Conservation (phyloP, 129 eudicot species). For the Flaveria trinervia region DNA sequence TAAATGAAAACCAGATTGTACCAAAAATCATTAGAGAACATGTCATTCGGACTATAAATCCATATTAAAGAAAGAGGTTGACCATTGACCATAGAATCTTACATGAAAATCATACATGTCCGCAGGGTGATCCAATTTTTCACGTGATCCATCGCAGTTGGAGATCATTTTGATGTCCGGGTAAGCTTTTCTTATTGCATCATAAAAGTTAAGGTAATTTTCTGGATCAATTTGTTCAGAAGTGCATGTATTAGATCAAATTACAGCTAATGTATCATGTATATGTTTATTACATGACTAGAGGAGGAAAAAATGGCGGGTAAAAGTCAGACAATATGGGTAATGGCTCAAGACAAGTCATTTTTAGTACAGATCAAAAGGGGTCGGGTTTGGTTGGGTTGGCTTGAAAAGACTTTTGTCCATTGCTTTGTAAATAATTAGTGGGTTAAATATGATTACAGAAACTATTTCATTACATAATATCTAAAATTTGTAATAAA, state of each 20-base stretch:
- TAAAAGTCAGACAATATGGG: neutral
- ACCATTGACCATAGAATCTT: slow-evolving; percentile 33
- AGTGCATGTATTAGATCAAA: slow-evolving; percentile 22
- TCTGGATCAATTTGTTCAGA: slow-evolving; percentile 39
- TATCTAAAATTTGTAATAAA: neutral
- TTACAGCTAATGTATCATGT: neutral
- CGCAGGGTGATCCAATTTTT: slow-evolving; percentile 80
- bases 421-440: neutral
- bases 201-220: slow-evolving; percentile 72
- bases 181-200: slow-evolving; percentile 63
- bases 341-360: neutral
- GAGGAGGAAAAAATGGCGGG: neutral
- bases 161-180: slow-evolving; percentile 86
- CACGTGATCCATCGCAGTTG: slow-evolving; percentile 76
- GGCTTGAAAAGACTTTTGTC: neutral
- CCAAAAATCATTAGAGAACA: slow-evolving; percentile 10
- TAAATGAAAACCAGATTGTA: slow-evolving; percentile 10
- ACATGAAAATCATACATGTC: slow-evolving; percentile 91
- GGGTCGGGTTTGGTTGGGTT: neutral
- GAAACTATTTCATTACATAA: neutral
- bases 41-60: slow-evolving; percentile 5
- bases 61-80: slow-evolving; percentile 15
- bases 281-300: neutral
- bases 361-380: neutral
- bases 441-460: neutral